Evolutionary conservation across 352 stramenopile genomes (phyloP), one percentile per base, ranked within the genome.

Genomic region (Halophytophthora batemanensis): DNA sequence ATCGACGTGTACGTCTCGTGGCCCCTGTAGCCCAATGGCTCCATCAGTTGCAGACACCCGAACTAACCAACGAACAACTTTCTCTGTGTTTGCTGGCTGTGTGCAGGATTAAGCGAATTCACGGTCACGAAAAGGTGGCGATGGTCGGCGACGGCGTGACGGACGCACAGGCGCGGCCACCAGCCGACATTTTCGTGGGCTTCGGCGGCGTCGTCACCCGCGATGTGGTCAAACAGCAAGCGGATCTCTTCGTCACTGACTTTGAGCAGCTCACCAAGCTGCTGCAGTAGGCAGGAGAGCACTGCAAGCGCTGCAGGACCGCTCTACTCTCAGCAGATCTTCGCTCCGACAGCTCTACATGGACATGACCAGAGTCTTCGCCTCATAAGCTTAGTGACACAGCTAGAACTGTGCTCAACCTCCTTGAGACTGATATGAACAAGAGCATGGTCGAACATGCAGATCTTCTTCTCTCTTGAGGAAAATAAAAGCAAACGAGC

Each of bases 141-240:
- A 99, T 99, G 96, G 79, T 99, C n/a, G 97, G 97, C 34, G 97
- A 99, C 70, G 97, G 97, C 25, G 96, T 96, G 12, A 99, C 97
- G 2, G 97, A 99, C 78, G 71, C 98, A 65, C 92, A 99, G 72
- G 97, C 97, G 15, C 96, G 96, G 29, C 97, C 97, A 36, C 97
- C 97, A 10, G 97, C 97, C 1, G 77, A 98, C 50, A 80, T 97
- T 10, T 98, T 99, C 64, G 94, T 99, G 56, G 97, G 97, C 39
- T 99, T 98, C 68, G 97, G 97, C 28, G 97, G 97, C 36, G 87
- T 99, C 37, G 86, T 97, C n/a, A 87, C 79, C 19, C 88, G 96
- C 51, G 78, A 98, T 23, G 73, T 95, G 29, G 96, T 99, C 18
- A 92, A 90, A 63, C 63, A 97, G 40, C 82, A 93, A 56, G 94